Percentiles rank a stretch among this genome's conserved stretches.
These are phyloP conservation scores for Leccinum rimulosum DNA, from an alignment of 768 basidiomycete genomes.

Conservation along the genomic window DNA sequence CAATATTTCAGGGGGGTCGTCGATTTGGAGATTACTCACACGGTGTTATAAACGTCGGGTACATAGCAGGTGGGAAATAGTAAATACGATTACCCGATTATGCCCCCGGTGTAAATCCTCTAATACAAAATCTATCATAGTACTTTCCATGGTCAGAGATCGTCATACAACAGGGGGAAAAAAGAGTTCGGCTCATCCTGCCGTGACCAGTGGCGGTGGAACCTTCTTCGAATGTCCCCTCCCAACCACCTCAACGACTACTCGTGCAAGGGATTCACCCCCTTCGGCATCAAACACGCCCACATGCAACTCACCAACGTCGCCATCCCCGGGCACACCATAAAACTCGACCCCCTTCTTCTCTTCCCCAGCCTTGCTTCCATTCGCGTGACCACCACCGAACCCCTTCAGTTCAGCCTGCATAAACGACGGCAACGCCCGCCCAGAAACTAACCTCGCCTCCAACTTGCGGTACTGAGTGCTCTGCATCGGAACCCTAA, in stretches of 20 bases:
- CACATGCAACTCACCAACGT: constrained; percentile 53
- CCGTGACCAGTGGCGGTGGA: constrained; percentile 13
- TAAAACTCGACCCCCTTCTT: constrained; percentile 55
- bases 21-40: too few species aligned
- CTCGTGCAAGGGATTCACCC: constrained; percentile 51
- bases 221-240: constrained; percentile 25
- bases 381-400: not conserved
- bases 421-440: constrained; percentile 54
- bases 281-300: constrained; percentile 53
- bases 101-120: not conserved
- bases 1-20: too few species aligned
- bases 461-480: constrained; percentile 39
- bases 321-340: constrained; percentile 48
- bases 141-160: constrained; percentile 3
- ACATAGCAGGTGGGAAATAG: too few species aligned
- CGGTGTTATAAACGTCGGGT: too few species aligned
- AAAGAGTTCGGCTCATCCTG: constrained; percentile 28
- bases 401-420: constrained; percentile 46
- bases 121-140: not conserved
- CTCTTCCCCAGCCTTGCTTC: constrained; percentile 31
- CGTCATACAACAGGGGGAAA: not conserved
- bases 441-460: constrained; percentile 50
- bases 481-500: constrained; percentile 45
- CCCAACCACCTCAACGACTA: constrained; percentile 55
- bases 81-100: too few species aligned